These are phyloP conservation scores for Melaleuca alternifolia DNA, from an alignment of 345 rosid species.

Conservation along the genomic window DNA sequence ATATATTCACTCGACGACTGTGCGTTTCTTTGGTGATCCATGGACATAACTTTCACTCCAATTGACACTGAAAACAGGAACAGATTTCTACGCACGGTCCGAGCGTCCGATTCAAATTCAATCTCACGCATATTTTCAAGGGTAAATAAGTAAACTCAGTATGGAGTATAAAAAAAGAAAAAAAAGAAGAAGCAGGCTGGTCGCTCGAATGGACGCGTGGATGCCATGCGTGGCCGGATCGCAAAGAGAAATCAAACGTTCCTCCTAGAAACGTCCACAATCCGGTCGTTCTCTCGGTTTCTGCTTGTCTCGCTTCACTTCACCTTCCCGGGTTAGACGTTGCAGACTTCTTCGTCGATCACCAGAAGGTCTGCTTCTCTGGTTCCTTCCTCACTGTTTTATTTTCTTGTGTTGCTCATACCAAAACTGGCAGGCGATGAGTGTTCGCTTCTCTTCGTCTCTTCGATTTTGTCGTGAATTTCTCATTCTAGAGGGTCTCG, in stretches of 20 bases:
- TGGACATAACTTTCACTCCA: no score
- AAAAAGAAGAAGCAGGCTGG: not conserved
- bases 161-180: not conserved
- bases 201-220: not conserved
- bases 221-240: not conserved
- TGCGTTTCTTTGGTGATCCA: no score
- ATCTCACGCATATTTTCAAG: no score
- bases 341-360: not conserved
- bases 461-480: not conserved
- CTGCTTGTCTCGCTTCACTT: not conserved
- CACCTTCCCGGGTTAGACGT: not conserved
- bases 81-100: no score
- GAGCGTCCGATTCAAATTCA: no score
- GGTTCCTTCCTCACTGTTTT: not conserved
- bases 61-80: no score
- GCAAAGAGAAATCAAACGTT: not conserved
- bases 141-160: not conserved
- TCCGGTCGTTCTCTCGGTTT: not conserved
- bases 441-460: no score
- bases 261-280: not conserved
- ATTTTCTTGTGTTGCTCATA: no score
- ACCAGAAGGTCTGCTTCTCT: not conserved
- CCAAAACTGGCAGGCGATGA: not conserved
- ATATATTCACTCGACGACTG: no score
- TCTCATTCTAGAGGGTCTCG: not conserved